Evolutionary conservation across 805 yeast species (phyloP).

Genomic region (Saccharomyces cerevisiae): DNA sequence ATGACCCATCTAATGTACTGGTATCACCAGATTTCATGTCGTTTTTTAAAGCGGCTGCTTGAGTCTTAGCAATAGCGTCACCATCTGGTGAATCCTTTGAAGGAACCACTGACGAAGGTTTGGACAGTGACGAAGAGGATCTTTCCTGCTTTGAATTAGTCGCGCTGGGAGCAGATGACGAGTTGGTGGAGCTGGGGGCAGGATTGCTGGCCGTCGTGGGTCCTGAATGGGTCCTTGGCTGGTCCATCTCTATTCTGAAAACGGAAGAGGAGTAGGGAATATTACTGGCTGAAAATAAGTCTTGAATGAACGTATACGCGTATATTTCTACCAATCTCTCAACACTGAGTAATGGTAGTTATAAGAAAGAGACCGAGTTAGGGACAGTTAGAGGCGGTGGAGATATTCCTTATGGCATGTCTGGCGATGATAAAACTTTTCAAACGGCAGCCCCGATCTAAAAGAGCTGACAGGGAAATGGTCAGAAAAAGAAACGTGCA

Average conservation of each 20-base stretch:
- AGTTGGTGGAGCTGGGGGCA: slow-evolving; percentile 7
- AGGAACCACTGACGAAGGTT: neutral
- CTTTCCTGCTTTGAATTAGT: neutral
- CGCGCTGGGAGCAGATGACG: slow-evolving; percentile 1
- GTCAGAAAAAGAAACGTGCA: neutral
- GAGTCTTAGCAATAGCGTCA: neutral
- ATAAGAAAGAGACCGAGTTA: neutral
- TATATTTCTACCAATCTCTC: neutral
- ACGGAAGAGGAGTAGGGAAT: neutral
- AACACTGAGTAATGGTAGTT: neutral
- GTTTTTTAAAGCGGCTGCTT: neutral
- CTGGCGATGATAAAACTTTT: slow-evolving; percentile 1
- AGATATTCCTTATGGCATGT: neutral
- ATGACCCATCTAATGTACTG: neutral
- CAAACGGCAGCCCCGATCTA: slow-evolving; percentile 1
- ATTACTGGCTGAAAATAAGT: neutral
- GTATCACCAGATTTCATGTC: neutral
- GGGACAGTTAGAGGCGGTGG: neutral
- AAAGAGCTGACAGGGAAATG: slow-evolving; percentile 1
- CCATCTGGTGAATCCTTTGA: neutral
- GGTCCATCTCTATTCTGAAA: slow-evolving; percentile 6
- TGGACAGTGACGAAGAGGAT: neutral
- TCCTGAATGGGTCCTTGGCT: slow-evolving; percentile 8
- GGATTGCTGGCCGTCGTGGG: slow-evolving; percentile 2
- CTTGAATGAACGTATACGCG: neutral